Evolutionary conservation across 2,329 filamentous ascomycete genomes (phyloP).

Genomic region (Cladosporium colombiae): DNA sequence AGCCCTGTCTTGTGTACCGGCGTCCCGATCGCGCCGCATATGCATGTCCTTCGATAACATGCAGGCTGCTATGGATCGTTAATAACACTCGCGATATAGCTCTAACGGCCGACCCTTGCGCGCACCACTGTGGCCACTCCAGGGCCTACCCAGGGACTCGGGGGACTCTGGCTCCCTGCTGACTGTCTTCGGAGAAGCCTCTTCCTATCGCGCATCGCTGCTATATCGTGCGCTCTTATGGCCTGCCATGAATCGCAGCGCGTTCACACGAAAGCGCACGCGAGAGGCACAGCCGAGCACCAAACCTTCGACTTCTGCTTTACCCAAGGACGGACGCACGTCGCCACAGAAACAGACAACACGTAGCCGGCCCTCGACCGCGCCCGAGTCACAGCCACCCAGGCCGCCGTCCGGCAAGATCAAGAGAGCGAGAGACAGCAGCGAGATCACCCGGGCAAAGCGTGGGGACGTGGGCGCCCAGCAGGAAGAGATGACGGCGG

Average conservation of each 20-base stretch:
- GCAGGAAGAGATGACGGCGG: slow-evolving; percentile 14
- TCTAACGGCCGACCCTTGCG: slow-evolving; percentile 16
- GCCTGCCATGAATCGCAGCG: slow-evolving; percentile 31
- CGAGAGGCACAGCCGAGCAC: slow-evolving; percentile 28
- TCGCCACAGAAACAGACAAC: not conserved
- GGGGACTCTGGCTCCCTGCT: slow-evolving; percentile 4
- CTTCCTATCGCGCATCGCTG: slow-evolving; percentile 11
- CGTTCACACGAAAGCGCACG: slow-evolving; percentile 28
- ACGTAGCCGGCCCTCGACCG: slow-evolving; percentile 6
- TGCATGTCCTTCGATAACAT: slow-evolving; percentile 8
- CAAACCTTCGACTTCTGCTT: slow-evolving; percentile 23
- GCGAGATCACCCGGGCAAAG: slow-evolving; percentile 26
- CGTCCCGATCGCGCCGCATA: slow-evolving; percentile 9
- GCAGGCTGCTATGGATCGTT: slow-evolving; percentile 14
- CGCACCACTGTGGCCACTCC: slow-evolving; percentile 4
- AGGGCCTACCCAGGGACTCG: slow-evolving; percentile 6
- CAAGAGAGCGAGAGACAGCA: slow-evolving; percentile 27
- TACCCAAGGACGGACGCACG: not conserved
- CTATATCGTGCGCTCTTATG: slow-evolving; percentile 25
- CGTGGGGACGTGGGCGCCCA: slow-evolving; percentile 12
- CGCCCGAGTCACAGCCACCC: not conserved
- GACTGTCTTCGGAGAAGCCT: slow-evolving; percentile 7
- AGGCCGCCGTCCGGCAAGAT: slow-evolving; percentile 25
- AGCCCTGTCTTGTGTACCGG: not conserved
- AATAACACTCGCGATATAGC: slow-evolving; percentile 15